These are phyloP conservation scores for Hysterium pulicare DNA, from an alignment of 2,329 filamentous ascomycete species.

Conservation along the genomic window DNA sequence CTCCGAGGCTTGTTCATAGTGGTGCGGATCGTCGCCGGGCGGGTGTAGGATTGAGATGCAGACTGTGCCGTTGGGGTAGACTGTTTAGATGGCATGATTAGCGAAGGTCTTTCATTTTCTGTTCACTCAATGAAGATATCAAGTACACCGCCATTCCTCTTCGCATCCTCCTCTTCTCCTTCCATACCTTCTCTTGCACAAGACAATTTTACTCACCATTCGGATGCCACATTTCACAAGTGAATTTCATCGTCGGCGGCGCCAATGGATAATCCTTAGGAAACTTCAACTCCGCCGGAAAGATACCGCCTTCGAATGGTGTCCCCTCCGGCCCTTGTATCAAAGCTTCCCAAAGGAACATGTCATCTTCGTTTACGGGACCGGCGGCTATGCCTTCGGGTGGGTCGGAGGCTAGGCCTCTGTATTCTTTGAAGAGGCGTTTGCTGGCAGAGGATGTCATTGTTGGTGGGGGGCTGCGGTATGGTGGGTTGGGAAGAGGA, in stretches of 20 bases:
- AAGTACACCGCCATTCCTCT: neutral
- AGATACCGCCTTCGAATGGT: conserved; percentile 93
- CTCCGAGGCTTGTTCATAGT: conserved; percentile 87
- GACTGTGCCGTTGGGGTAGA: conserved; percentile 81
- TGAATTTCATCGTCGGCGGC: conserved; percentile 86
- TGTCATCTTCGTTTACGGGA: conserved; percentile 88
- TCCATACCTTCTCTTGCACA: too few relatives aligned
- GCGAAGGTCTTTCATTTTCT: too few relatives aligned
- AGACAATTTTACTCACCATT: conserved; percentile 60
- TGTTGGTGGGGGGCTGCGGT: conserved; percentile 1
- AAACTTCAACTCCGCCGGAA: conserved; percentile 80
- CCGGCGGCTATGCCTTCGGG: conserved; percentile 98
- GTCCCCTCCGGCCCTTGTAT: conserved; percentile 95
- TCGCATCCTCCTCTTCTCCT: neutral
- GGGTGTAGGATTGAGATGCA: conserved; percentile 98
- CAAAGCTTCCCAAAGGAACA: conserved; percentile 92
- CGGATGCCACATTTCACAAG: conserved; percentile 84
- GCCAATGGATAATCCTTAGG: conserved; percentile 81
- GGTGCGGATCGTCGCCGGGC: conserved; percentile 88
- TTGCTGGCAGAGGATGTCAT: conserved; percentile 59
- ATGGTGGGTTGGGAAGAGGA: neutral
- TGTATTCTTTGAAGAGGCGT: conserved; percentile 95
- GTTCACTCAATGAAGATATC: too few relatives aligned
- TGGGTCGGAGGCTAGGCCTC: conserved; percentile 85
- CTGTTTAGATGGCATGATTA: too few relatives aligned